These are phyloP conservation scores for Candida vartiovaarae DNA, from an alignment of 805 yeast species.

Conservation along the genomic window DNA sequence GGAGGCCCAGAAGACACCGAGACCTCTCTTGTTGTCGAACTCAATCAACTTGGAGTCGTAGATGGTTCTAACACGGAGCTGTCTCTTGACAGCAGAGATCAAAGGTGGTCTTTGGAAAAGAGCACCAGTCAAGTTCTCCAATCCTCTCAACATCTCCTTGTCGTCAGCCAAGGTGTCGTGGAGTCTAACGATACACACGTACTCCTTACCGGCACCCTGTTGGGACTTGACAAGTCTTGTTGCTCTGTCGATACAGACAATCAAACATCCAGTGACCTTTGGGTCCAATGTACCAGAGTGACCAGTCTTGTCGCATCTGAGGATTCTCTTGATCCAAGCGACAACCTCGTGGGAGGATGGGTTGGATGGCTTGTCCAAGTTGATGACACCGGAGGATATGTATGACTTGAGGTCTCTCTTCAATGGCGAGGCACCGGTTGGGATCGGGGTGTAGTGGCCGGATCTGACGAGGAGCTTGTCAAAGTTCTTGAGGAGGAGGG, in stretches of 20 bases:
- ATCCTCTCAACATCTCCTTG: conserved; percentile 76
- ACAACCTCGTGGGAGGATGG: conserved; percentile 99
- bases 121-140: conserved; percentile 97
- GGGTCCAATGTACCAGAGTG: conserved; percentile 99
- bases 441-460: conserved; percentile 96
- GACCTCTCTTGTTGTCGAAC: conserved; percentile 92
- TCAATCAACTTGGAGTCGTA: conserved; percentile 94
- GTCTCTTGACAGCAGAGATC: conserved; percentile 98
- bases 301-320: conserved; percentile 96
- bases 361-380: conserved; percentile 95
- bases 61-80: conserved; percentile 94
- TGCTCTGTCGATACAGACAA: conserved; percentile 97
- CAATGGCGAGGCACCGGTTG: conserved; percentile 90
- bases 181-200: conserved; percentile 93
- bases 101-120: conserved; percentile 98
- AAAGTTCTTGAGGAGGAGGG: conserved; percentile 84
- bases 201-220: conserved; percentile 99
- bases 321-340: conserved; percentile 96
- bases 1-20: conserved; percentile 98
- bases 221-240: conserved; percentile 97
- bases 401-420: conserved; percentile 90
- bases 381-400: conserved; percentile 91
- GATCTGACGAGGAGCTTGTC: conserved; percentile 92
- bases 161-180: conserved; percentile 91
- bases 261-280: conserved; percentile 96